Conservation (phyloP, 768 basidiomycete genomes). For the Atractiella rhizophila region DNA sequence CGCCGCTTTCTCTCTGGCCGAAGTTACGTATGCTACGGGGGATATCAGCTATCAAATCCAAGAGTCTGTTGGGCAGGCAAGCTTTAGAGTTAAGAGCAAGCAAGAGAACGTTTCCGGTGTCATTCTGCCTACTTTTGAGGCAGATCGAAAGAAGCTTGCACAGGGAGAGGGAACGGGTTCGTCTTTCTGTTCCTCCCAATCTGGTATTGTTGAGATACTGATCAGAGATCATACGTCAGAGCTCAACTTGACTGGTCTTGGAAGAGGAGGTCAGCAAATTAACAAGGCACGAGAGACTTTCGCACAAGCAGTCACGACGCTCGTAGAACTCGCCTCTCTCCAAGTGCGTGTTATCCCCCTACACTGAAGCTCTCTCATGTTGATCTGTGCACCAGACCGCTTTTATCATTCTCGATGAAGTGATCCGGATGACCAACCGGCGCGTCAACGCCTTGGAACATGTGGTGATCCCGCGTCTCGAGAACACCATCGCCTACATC, state of each 20-base stretch:
- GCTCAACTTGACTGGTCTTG: slow-evolving; percentile 88
- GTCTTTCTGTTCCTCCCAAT: slow-evolving; percentile 7
- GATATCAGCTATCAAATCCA: slow-evolving; percentile 96
- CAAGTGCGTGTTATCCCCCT: slow-evolving; percentile 19
- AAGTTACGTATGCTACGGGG: slow-evolving; percentile 81
- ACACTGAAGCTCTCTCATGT: neutral
- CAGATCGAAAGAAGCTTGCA: slow-evolving; percentile 33
- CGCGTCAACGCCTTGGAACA: slow-evolving; percentile 97
- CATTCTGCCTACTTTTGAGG: slow-evolving; percentile 79
- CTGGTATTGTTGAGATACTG: slow-evolving; percentile 1
- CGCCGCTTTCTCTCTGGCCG: slow-evolving; percentile 94
- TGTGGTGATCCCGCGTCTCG: slow-evolving; percentile 76
- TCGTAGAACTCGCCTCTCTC: slow-evolving; percentile 86
- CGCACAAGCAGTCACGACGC: slow-evolving; percentile 84
- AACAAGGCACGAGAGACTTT: slow-evolving; percentile 88
- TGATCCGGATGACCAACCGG: slow-evolving; percentile 95
- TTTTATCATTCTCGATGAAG: slow-evolving; percentile 94
- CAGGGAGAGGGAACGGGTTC: slow-evolving; percentile 48
- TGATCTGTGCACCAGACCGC: slow-evolving; percentile 41
- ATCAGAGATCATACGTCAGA: slow-evolving; percentile 27
- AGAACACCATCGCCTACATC: slow-evolving; percentile 96
- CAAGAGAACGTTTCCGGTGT: slow-evolving; percentile 98
- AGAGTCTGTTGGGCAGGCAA: slow-evolving; percentile 71
- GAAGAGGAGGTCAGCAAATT: slow-evolving; percentile 88
- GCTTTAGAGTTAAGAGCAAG: slow-evolving; percentile 76